phyloP scores from a whole-genome alignment of 352 stramenopile species.

The Elongisporangium undulatum region DNA sequence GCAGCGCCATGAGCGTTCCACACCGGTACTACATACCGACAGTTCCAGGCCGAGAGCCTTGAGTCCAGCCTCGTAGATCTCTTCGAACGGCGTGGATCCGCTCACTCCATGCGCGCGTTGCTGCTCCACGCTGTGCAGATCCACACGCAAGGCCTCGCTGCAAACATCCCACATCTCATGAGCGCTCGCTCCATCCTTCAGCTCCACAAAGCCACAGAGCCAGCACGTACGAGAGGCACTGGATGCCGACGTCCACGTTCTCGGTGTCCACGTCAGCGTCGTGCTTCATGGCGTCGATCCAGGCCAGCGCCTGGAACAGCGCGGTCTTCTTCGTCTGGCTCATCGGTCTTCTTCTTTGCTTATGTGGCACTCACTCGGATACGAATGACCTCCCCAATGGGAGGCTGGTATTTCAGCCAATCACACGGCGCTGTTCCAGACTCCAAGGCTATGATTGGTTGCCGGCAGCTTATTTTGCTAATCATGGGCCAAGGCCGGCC shows the following conservation, averaged over 20 bases:
- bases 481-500: not conserved
- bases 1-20: not conserved
- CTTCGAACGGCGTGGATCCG: constrained; percentile 39
- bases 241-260: constrained; percentile 61
- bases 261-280: constrained; percentile 44
- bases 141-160: constrained; percentile 71
- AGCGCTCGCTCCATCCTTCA: too few relatives aligned
- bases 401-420: constrained; percentile 8
- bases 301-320: constrained; percentile 75
- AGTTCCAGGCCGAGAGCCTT: constrained; percentile 53
- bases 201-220: not conserved
- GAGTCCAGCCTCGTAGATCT: constrained; percentile 70
- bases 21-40: not conserved
- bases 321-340: constrained; percentile 42
- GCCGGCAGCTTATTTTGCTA: not conserved
- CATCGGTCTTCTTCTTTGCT: constrained; percentile 1
- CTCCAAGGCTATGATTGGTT: constrained; percentile 2
- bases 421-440: not conserved
- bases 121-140: constrained; percentile 52
- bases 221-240: constrained; percentile 48
- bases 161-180: too few relatives aligned
- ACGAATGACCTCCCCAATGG: constrained; percentile 10
- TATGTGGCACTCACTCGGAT: constrained; percentile 7
- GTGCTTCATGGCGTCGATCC: constrained; percentile 63
- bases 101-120: constrained; percentile 41